phyloP scores from a whole-genome alignment of 2,329 filamentous ascomycete genomes.

The Arthroderma uncinatum region DNA sequence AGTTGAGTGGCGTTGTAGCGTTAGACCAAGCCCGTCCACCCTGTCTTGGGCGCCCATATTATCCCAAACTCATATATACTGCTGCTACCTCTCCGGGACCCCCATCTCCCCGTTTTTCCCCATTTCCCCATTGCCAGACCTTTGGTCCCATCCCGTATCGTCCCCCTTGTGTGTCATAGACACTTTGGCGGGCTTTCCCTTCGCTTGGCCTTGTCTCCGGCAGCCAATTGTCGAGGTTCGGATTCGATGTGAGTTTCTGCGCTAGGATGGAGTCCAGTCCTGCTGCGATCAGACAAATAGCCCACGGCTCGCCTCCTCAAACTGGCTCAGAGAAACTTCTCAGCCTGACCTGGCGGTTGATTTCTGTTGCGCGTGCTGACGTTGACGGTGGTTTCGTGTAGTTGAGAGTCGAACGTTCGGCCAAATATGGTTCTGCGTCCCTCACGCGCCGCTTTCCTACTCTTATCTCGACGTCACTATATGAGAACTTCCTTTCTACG shows the following conservation, averaged over 20 bases:
- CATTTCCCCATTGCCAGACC: background rate
- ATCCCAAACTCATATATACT: too few relatives aligned
- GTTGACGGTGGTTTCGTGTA: background rate
- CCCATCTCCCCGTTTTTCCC: background rate
- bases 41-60: background rate
- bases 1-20: background rate
- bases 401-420: background rate
- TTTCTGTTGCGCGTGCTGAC: background rate
- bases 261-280: background rate
- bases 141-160: background rate
- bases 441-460: background rate
- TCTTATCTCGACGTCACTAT: background rate
- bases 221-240: background rate
- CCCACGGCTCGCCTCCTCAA: background rate
- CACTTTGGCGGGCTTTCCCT: background rate
- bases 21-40: background rate
- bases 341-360: background rate
- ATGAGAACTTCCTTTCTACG: background rate
- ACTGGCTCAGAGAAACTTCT: background rate
- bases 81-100: too few relatives aligned
- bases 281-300: background rate
- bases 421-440: background rate
- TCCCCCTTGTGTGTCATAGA: background rate
- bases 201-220: conserved; percentile 2
- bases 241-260: background rate